Base-by-base conservation (phyloP, 2,329 filamentous ascomycete species). In the Pseudogymnoascus pannorum region DNA sequence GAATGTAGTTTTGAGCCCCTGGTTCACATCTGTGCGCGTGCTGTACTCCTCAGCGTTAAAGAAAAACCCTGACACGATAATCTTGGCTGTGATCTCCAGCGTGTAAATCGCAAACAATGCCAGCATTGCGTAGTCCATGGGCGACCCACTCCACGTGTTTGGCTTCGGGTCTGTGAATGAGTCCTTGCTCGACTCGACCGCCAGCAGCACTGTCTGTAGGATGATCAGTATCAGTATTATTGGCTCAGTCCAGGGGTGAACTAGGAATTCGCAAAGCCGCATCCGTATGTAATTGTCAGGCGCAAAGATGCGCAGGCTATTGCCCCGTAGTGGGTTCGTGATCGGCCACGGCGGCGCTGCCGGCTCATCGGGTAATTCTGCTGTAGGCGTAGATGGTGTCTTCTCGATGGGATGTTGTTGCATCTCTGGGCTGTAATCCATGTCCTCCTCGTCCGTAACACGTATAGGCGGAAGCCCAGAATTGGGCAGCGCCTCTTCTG, bases 1-100 rank as follows among this genome's bases (percentile, higher is more conserved):
- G 18, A 97, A 78, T 9, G 88, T 89, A 65, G 87, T 86, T 59
- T 84, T 85, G 7, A 96, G 75, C 9, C 92, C 90, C 31, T 87
- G 80, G 66, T 87, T 84, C 60, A 90, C 84, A 73, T 95, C 89
- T 64, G 95, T 89, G 20, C 57, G 31, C 4, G 92, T 95, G 74
- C 91, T 96, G 74, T 97, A 97, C 71, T 97, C 92, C 7, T 85
- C 78, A 1, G 94, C 89, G 71, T 99, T 99, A 66, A 96, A 79
- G 31, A 99, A 80, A 68, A 99, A 89, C 0, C 94, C 95, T 0
- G 94, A 99, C 0, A 99, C 95, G 63, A 99, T 87, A 42, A 92
- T 87, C 61, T 92, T 88, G 64, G 90, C 86, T 61, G 88, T 77
- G 35, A 95, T 81, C 74, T 99, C 95, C 20, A 95, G 70, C 0